Evolutionary conservation across 2,329 filamentous ascomycete species (phyloP).

Genomic region (Dothiorella sarmentorum): DNA sequence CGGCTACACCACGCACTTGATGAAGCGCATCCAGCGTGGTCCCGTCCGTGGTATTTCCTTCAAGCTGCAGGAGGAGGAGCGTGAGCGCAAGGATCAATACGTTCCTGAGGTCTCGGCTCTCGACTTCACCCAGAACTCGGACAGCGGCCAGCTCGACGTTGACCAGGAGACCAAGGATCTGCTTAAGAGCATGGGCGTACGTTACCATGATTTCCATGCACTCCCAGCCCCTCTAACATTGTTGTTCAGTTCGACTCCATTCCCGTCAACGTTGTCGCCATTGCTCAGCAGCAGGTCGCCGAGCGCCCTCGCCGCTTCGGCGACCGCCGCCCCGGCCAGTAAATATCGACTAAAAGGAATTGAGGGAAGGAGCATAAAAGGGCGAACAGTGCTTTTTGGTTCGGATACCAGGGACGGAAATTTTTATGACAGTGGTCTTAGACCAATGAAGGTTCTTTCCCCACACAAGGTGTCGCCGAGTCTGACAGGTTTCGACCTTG

Average conservation of each 20-base stretch:
- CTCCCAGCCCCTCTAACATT: neutral
- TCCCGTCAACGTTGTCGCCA: constrained; percentile 90
- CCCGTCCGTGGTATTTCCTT: constrained; percentile 99
- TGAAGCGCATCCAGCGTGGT: constrained; percentile 99
- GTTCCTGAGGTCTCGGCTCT: constrained; percentile 98
- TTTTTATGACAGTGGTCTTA: constrained; percentile 25
- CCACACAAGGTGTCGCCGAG: constrained; percentile 82
- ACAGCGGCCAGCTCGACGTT: constrained; percentile 90
- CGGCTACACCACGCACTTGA: constrained; percentile 87
- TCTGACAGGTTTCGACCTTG: constrained; percentile 50
- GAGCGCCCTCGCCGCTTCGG: constrained; percentile 80
- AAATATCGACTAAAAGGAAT: constrained; percentile 28
- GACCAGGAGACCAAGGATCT: constrained; percentile 98
- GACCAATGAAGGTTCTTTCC: constrained; percentile 32
- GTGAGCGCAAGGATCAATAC: constrained; percentile 99
- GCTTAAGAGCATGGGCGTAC: constrained; percentile 96
- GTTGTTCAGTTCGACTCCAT: constrained; percentile 83
- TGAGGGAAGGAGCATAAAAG: constrained; percentile 19
- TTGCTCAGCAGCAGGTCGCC: constrained; percentile 80
- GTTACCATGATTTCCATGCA: constrained; percentile 42
- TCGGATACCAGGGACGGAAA: constrained; percentile 35
- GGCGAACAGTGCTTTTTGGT: constrained; percentile 17
- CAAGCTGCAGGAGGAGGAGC: constrained; percentile 99
- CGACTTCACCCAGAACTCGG: constrained; percentile 93
- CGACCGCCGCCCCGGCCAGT: constrained; percentile 51